phyloP scores from a whole-genome alignment of 1,284 basidiomycete genomes.

The Erythrobasidium hasegawianum region DNA sequence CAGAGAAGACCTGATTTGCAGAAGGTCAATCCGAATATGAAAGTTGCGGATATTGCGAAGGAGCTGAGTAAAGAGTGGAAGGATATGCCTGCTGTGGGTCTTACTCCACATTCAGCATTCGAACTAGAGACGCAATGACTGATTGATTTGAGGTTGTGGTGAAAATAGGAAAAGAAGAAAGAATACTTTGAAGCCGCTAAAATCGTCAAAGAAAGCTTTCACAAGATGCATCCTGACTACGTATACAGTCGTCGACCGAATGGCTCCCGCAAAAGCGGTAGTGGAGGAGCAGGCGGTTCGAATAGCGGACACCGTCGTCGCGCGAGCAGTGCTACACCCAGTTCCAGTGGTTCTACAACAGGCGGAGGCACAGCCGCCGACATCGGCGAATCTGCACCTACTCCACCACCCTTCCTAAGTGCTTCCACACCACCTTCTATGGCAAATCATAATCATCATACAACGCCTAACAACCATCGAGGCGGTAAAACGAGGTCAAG shows the following conservation, averaged over 20 bases:
- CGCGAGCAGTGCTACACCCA: neutral
- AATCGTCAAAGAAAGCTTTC: conserved; percentile 28
- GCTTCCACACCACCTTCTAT: no score
- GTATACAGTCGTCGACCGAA: conserved; percentile 28
- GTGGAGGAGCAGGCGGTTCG: no score
- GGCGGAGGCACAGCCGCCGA: no score
- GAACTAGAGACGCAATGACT: no score
- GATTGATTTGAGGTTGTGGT: no score
- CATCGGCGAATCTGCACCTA: no score
- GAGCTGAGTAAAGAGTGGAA: conserved; percentile 20
- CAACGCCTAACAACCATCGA: no score
- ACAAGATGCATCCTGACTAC: conserved; percentile 24
- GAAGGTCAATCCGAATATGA: neutral
- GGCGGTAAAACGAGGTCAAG: no score
- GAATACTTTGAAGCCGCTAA: conserved; percentile 11
- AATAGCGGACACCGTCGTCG: neutral
- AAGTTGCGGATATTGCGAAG: conserved; percentile 10
- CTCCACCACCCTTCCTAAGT: no score
- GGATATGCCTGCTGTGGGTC: conserved; percentile 2
- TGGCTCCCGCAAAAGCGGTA: conserved; percentile 11
- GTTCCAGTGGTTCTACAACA: no score
- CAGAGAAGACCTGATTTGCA: neutral
- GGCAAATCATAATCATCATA: no score
- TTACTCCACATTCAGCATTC: neutral
- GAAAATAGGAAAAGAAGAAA: conserved; percentile 11